These are phyloP conservation scores for Fusarium succisae DNA, from an alignment of 2,329 filamentous ascomycete genomes.

Conservation along the genomic window DNA sequence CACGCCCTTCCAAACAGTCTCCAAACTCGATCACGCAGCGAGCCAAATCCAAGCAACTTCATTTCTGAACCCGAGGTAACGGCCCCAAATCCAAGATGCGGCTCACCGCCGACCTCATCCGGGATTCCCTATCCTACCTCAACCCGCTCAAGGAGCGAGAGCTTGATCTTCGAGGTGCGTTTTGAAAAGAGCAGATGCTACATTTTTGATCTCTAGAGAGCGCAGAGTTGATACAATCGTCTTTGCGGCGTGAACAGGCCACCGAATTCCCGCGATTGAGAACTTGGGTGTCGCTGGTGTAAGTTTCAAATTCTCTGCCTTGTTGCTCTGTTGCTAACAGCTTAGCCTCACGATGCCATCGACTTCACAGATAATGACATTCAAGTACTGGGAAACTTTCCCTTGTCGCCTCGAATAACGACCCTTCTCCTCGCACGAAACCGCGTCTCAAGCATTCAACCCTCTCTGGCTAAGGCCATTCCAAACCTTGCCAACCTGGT, in stretches of 20 bases:
- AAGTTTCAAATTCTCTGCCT: constrained; percentile 51
- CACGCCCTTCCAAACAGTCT: neutral
- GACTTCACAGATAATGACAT: constrained; percentile 99
- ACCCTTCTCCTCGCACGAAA: constrained; percentile 92
- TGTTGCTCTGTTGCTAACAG: constrained; percentile 1
- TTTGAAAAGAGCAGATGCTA: constrained; percentile 96
- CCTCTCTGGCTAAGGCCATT: constrained; percentile 75
- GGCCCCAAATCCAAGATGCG: constrained; percentile 71
- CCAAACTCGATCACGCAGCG: neutral
- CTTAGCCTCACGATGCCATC: constrained; percentile 93
- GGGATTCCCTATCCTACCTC: constrained; percentile 95
- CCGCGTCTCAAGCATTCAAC: constrained; percentile 83
- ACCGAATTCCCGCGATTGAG: constrained; percentile 97
- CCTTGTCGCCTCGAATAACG: constrained; percentile 85
- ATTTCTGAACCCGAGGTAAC: constrained; percentile 38
- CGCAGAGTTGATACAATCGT: constrained; percentile 84
- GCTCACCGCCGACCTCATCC: constrained; percentile 94
- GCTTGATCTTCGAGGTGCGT: constrained; percentile 98
- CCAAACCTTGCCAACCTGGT: constrained; percentile 86
- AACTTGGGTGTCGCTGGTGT: constrained; percentile 95
- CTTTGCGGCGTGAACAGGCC: constrained; percentile 73
- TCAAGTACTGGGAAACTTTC: constrained; percentile 88
- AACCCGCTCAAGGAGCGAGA: constrained; percentile 99
- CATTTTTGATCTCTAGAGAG: constrained; percentile 61
- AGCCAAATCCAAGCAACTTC: neutral